phyloP scores from a whole-genome alignment of 768 basidiomycete species.

The Filobasidium wieringae region DNA sequence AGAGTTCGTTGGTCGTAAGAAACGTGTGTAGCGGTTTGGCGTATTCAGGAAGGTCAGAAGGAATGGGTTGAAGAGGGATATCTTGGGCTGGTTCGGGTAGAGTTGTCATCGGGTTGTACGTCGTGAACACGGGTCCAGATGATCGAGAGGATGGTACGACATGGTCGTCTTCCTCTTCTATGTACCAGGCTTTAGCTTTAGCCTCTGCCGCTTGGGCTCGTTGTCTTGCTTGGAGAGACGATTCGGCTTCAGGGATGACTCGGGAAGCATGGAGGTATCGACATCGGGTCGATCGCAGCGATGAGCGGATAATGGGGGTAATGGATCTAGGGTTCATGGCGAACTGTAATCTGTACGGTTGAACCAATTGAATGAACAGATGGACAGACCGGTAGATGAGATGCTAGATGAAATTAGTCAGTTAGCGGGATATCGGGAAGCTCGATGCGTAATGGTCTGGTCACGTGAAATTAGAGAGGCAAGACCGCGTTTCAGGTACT shows the following conservation, averaged over 20 bases:
- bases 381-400: no score
- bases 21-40: conserved; percentile 9
- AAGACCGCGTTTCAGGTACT: no score
- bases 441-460: no score
- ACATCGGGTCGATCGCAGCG: conserved; percentile 7
- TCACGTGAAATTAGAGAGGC: no score
- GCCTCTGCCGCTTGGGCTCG: conserved; percentile 1
- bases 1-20: conserved; percentile 8
- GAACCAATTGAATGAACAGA: no score
- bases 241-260: neutral
- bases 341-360: no score
- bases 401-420: no score
- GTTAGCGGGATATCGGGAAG: no score
- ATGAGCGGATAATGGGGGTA: neutral
- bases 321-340: no score
- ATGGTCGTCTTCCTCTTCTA: neutral
- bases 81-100: conserved; percentile 1
- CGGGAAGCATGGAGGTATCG: neutral
- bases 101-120: conserved; percentile 13
- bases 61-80: neutral
- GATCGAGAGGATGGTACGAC: neutral
- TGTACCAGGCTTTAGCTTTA: conserved; percentile 16
- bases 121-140: conserved; percentile 12
- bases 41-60: conserved; percentile 1
- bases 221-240: neutral